Evolutionary conservation across 2,329 filamentous ascomycete species (phyloP), one percentile per base, ranked within the genome.

Genomic region (Fusarium agapanthi): DNA sequence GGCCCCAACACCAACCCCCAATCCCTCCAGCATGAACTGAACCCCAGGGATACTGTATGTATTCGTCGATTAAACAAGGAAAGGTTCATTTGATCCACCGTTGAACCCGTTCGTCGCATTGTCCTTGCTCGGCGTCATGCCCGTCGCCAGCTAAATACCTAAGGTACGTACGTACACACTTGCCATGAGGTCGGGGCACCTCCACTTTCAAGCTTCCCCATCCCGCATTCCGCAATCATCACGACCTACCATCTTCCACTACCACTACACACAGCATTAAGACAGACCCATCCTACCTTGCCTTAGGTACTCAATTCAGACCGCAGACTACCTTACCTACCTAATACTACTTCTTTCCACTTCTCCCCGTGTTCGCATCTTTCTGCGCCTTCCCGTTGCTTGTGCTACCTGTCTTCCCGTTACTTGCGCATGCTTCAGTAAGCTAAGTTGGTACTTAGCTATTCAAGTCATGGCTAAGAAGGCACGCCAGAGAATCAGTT

Each of bases 401-500:
- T 75, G 73, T 75, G 35, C 60, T 59, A 66, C 73, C 48, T 34
- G 41, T 35, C 30, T 63, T 61, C 61, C 56, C 40, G 40, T 57
- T 55, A 47, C 43, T 61, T 62, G 73, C 75, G 75, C 68, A 76
- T 75, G 67, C 38, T 56, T 45, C 54, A 45, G 51, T 54, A 56
- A 45, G 38, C 65, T 30, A 47, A 20, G 28, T 45, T 45, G 26
- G 43, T 64, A 56, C 47, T 50, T 50, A 50, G 47, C 47, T 50
- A 59, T 54, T 74, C 72, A 58, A 73, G 78, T 67, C 79, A 91
- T 91, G 89, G 89, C 89, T 79, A 90, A 89, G 81, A 92, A 91
- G 84, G 87, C 88, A 78, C 89, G 88, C 80, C 90, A 92, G 82
- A 89, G 89, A 82, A 90, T 92, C 83, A 91, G 89, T 81, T 92